Evolutionary conservation across 73 alveolate genomes (phyloP).

Genomic region (Paramecium octaurelia): DNA sequence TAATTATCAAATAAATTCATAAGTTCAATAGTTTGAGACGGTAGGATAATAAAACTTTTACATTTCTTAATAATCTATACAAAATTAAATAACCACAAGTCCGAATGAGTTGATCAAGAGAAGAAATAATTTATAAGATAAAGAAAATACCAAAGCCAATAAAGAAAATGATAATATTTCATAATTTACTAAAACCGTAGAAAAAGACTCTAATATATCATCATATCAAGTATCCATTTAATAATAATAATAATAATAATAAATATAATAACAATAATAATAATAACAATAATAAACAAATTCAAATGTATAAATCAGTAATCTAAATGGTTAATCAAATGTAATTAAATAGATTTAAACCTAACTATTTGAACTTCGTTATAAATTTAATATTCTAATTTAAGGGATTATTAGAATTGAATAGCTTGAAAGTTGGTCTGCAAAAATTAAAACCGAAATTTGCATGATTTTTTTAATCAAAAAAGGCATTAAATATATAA

Average conservation of each 20-base stretch:
- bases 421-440: not conserved
- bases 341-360: not conserved
- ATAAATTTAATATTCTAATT: not conserved
- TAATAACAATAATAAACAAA: not conserved
- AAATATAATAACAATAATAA: not conserved
- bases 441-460: not conserved
- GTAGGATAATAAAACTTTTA: conserved; percentile 15
- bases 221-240: not conserved
- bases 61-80: not conserved
- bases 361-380: not conserved
- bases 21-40: conserved; percentile 1
- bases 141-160: not conserved
- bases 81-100: not conserved
- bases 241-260: no score
- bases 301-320: not conserved
- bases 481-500: conserved; percentile 5
- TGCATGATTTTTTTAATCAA: not conserved
- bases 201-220: not conserved
- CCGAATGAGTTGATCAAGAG: conserved; percentile 23
- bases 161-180: not conserved
- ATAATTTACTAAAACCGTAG: not conserved
- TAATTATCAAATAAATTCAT: not conserved
- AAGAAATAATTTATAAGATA: not conserved
- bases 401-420: not conserved
- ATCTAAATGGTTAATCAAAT: not conserved